phyloP scores from a whole-genome alignment of 1,139 yeast genomes.

The Taphrina populina region DNA sequence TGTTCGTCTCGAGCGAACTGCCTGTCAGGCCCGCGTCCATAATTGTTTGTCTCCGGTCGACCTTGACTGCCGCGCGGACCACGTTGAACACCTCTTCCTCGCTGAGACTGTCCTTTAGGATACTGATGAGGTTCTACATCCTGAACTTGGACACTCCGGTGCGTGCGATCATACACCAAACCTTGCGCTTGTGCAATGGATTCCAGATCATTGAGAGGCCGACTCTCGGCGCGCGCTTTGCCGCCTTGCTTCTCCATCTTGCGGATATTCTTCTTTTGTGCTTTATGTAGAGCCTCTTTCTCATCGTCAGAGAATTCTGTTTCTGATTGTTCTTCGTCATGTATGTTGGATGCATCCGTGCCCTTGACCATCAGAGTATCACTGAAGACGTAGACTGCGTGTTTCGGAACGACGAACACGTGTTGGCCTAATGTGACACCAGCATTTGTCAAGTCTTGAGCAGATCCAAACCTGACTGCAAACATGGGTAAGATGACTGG shows the following conservation, averaged over 20 bases:
- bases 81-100: constrained; percentile 9
- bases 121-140: not conserved
- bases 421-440: constrained; percentile 55
- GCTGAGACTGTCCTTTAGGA: not conserved
- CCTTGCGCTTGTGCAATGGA: constrained; percentile 26
- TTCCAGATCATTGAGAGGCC: constrained; percentile 27
- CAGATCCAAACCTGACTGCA: constrained; percentile 64
- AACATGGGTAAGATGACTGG: constrained; percentile 80
- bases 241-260: constrained; percentile 19
- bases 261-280: constrained; percentile 33
- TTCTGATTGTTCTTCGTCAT: constrained; percentile 93
- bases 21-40: constrained; percentile 11
- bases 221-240: not conserved
- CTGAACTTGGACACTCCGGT: not conserved
- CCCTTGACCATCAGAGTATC: constrained; percentile 74
- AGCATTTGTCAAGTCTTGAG: constrained; percentile 53
- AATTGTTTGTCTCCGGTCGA: constrained; percentile 14
- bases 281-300: constrained; percentile 38
- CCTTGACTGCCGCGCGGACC: constrained; percentile 4
- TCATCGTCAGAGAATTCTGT: constrained; percentile 90
- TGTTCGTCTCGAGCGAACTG: not conserved
- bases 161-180: constrained; percentile 7
- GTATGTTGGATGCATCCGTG: constrained; percentile 90
- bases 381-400: constrained; percentile 75
- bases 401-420: constrained; percentile 76